Evolutionary conservation across 768 basidiomycete species (phyloP).

Genomic region (Amanita exitialis): DNA sequence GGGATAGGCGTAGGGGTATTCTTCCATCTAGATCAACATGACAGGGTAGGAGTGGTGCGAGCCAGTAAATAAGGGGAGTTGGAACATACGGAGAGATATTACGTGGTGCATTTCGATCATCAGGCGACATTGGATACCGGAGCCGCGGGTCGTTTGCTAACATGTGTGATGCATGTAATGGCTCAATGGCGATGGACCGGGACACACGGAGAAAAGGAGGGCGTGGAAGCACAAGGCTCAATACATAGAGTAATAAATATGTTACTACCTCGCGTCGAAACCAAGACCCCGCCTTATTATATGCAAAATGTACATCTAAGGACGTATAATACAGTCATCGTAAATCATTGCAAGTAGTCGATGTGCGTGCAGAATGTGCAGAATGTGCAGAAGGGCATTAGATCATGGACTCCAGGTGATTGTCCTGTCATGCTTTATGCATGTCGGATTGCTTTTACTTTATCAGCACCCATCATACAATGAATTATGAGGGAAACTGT

Average conservation of each 20-base stretch:
- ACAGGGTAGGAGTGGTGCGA: neutral
- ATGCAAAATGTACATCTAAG: neutral
- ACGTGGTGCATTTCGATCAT: neutral
- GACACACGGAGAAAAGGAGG: neutral
- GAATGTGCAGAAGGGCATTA: neutral
- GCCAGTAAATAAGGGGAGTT: neutral
- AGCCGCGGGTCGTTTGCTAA: neutral
- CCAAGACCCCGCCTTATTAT: conserved; percentile 4
- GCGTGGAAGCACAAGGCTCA: neutral
- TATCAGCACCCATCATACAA: conserved; percentile 31
- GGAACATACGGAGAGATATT: conserved; percentile 1
- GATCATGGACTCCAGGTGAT: conserved; percentile 1
- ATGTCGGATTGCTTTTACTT: neutral
- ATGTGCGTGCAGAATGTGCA: neutral
- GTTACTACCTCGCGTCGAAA: neutral
- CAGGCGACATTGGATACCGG: neutral
- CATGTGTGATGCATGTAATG: neutral
- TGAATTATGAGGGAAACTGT: conserved; percentile 64
- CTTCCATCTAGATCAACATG: conserved; percentile 6
- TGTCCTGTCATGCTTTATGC: neutral
- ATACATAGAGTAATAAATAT: conserved; percentile 2
- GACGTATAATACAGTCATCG: conserved; percentile 2
- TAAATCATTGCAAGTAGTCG: conserved; percentile 6
- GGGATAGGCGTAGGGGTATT: neutral
- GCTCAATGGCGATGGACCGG: neutral